Conservation (phyloP, 1,139 yeast species). For the Yamadazyma epiphylla region DNA sequence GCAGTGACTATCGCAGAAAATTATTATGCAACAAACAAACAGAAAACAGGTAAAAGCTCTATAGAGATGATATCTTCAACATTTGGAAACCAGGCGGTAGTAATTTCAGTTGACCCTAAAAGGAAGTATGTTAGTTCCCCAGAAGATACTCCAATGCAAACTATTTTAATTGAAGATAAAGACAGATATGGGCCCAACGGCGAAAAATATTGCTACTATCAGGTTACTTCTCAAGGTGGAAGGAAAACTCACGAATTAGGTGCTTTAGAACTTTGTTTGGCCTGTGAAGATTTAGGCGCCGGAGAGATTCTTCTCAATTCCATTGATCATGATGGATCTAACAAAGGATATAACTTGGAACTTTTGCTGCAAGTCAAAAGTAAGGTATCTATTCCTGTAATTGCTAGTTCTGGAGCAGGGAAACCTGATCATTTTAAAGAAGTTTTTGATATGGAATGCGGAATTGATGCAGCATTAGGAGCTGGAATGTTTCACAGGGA, state of each 20-base stretch:
- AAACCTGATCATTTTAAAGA: constrained; percentile 83
- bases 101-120: constrained; percentile 94
- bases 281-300: constrained; percentile 93
- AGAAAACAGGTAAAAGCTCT: constrained; percentile 72
- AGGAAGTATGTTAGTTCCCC: constrained; percentile 70
- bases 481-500: constrained; percentile 98
- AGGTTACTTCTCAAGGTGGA: constrained; percentile 95
- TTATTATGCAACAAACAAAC: constrained; percentile 55
- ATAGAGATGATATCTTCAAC: constrained; percentile 88
- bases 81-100: constrained; percentile 95
- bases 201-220: constrained; percentile 85
- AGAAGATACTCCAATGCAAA: constrained; percentile 52
- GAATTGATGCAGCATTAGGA: constrained; percentile 94
- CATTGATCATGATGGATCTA: constrained; percentile 94
- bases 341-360: constrained; percentile 87
- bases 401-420: constrained; percentile 98
- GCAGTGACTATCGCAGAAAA: constrained; percentile 88
- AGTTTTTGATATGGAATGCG: constrained; percentile 70
- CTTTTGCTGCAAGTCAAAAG: constrained; percentile 71
- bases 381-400: constrained; percentile 82
- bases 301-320: constrained; percentile 92
- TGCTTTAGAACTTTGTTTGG: constrained; percentile 81
- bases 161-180: constrained; percentile 43
- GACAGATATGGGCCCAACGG: constrained; percentile 74
- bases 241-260: constrained; percentile 87